These are phyloP conservation scores for Pelargonium exstipulatum DNA, from an alignment of 441 rosid species.

Conservation along the genomic window DNA sequence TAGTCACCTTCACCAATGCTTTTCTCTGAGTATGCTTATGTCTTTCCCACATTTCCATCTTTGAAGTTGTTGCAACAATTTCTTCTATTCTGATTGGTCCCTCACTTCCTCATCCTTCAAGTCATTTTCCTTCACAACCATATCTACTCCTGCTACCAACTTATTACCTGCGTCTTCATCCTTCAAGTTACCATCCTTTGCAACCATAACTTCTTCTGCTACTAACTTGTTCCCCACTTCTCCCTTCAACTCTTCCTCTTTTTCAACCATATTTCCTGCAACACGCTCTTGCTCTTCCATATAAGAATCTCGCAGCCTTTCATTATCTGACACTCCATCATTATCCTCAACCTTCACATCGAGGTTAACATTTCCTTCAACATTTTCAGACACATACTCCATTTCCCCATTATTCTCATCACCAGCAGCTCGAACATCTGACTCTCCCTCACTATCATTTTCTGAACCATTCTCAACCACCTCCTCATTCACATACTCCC, in stretches of 20 bases:
- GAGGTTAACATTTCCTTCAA: constrained; percentile 19
- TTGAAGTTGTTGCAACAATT: background rate
- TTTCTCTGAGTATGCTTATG: constrained; percentile 15
- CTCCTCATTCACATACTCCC: constrained; percentile 68
- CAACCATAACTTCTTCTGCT: background rate
- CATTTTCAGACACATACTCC: constrained; percentile 19
- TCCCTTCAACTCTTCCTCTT: constrained; percentile 19
- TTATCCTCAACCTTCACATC: constrained; percentile 20
- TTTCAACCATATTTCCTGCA: constrained; percentile 18
- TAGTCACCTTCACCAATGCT: constrained; percentile 36
- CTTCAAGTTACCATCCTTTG: too few relatives aligned
- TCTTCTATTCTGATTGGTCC: background rate
- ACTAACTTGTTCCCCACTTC: constrained; percentile 11
- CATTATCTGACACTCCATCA: constrained; percentile 11
- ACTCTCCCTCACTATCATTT: constrained; percentile 65
- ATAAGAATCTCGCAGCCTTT: background rate
- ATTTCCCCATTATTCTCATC: constrained; percentile 29
- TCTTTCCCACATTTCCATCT: background rate
- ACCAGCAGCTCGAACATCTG: constrained; percentile 39
- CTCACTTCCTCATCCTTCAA: constrained; percentile 13
- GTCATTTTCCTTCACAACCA: constrained; percentile 17
- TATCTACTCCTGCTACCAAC: background rate
- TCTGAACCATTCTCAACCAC: constrained; percentile 64
- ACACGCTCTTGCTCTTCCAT: background rate
- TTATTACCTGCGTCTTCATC: too few relatives aligned